Evolutionary conservation across 352 stramenopile genomes (phyloP), one percentile per base, ranked within the genome.

Genomic region (Pythium dissimile): DNA sequence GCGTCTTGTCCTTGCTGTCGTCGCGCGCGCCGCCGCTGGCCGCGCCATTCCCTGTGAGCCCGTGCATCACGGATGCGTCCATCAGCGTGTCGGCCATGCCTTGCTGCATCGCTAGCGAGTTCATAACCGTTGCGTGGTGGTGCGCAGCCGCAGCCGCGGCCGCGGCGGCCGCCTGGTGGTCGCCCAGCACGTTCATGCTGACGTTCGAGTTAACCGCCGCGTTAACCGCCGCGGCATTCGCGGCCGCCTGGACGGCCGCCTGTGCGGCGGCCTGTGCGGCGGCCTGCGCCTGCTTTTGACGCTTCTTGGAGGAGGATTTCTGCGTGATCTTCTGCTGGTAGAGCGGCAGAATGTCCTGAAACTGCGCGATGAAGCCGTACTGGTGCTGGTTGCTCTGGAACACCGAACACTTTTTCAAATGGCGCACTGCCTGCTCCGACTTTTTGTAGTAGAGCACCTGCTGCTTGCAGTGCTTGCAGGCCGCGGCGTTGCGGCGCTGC

Each of bases 371-470:
- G 59, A 93, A 93, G 15, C 77, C 62, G 49, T 83, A 89, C 63
- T 93, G 83, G 63, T 91, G 83, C 71, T 93, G 83, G 65, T 76
- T 80, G 66, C 67, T 83, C 58, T 93, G 83, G 67, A 93, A 93
- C 10, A 73, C 75, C 26, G 51, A 67, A 60, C 83, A 93, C 52
- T 89, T 90, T 46, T 93, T 93, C 11, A 93, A 43, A 54, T 93
- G 83, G 28, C 83, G 80, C 38, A 93, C 86, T 18, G 80, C 80
- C 52, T 93, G 83, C 69, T 93, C 83, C 27, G 83, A 93, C 52
- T 91, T 93, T 49, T 93, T 93, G 66, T 93, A 93, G 67, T 93
- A 93, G 23, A 88, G 48, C 35, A 93, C 83, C 31, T 89, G 75
- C 58, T 91, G 77, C 66, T 93, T 89, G 68, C 83, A 93, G 64